phyloP scores from a whole-genome alignment of 208 protist species.

The Trypanosoma conorhini region DNA sequence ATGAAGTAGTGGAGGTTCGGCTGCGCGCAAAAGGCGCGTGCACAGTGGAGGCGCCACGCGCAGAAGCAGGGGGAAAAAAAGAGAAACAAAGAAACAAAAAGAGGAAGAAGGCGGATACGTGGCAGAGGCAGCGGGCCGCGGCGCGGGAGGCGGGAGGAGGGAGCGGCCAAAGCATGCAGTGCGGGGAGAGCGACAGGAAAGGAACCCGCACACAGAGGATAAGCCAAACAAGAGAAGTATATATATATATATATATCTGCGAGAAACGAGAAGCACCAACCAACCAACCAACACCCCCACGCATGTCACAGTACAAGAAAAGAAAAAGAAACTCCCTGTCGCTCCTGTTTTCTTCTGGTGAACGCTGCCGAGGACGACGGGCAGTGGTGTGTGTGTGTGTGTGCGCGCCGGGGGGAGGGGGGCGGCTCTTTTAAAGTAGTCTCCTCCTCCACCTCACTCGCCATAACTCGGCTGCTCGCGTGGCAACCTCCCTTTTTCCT shows the following conservation, averaged over 20 bases:
- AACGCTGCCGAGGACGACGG: neutral
- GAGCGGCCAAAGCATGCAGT: neutral
- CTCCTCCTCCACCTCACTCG: neutral
- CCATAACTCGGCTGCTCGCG: slow-evolving; percentile 1
- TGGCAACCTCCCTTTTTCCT: neutral
- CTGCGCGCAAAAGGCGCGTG: neutral
- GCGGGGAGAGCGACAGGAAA: neutral
- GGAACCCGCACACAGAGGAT: neutral
- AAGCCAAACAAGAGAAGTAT: slow-evolving; percentile 3
- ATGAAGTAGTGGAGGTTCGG: neutral
- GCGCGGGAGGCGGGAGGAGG: neutral
- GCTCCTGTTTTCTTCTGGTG: neutral
- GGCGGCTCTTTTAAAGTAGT: neutral
- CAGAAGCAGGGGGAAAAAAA: neutral
- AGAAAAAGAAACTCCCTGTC: neutral
- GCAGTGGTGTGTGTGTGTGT: too few species aligned
- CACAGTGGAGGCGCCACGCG: neutral
- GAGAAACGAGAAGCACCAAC: neutral
- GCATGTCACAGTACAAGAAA: slow-evolving; percentile 1
- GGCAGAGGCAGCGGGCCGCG: neutral
- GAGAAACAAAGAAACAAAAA: neutral
- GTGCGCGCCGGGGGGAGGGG: too few species aligned
- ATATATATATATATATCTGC: slow-evolving; percentile 15
- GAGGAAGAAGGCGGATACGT: neutral
- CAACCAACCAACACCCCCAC: neutral